A percentile compares a stretch with the other conserved stretches of the same genome.
Evolutionary conservation across 2,329 filamentous ascomycete species (phyloP).

Genomic region (Calonectria honghensis): DNA sequence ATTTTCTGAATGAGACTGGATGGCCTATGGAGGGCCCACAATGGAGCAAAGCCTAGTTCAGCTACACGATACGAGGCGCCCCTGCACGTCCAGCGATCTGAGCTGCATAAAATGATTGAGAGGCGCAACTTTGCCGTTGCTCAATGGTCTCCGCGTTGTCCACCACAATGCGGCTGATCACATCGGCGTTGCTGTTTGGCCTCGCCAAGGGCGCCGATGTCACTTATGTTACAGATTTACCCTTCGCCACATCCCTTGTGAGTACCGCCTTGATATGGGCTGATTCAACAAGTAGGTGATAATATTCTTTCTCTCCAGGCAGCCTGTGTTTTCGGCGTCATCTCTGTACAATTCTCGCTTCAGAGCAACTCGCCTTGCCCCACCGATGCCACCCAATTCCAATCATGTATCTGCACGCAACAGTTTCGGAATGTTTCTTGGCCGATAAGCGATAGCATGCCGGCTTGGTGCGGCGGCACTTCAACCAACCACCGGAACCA

Average conservation of each 20-base stretch:
- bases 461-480: background rate
- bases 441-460: background rate
- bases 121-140: background rate
- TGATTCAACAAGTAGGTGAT: background rate
- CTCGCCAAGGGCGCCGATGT: background rate
- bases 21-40: background rate
- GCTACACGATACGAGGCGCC: too few species aligned
- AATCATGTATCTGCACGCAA: slow-evolving; percentile 7
- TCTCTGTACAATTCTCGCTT: background rate
- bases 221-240: slow-evolving; percentile 13
- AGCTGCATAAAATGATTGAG: background rate
- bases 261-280: background rate
- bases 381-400: background rate
- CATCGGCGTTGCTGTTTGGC: background rate
- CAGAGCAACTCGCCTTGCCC: background rate
- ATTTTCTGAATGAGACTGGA: background rate
- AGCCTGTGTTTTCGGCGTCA: background rate
- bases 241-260: background rate
- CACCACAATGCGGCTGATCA: slow-evolving; percentile 2
- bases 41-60: background rate
- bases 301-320: background rate
- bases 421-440: background rate
- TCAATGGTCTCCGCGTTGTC: background rate
- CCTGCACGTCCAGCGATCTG: background rate
- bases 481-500: background rate